Evolutionary conservation across 2,329 filamentous ascomycete genomes (phyloP).

Genomic region (Cercospora canescens): DNA sequence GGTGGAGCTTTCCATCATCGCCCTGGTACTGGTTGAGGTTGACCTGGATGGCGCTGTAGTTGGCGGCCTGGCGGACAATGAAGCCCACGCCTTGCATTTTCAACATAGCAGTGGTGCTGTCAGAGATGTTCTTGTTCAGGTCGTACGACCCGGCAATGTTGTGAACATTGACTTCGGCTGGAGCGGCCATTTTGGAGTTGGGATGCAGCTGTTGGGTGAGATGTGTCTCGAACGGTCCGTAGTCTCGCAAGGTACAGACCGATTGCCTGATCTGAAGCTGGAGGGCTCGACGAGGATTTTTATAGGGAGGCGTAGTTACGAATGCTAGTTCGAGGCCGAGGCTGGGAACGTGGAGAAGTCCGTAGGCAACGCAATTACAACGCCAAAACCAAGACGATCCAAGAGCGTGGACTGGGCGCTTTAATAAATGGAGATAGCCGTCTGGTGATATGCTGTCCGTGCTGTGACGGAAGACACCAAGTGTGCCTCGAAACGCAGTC

Average conservation of each 20-base stretch:
- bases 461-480: background rate
- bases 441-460: background rate
- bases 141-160: conserved; percentile 70
- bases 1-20: conserved; percentile 41
- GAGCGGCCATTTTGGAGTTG: conserved; percentile 66
- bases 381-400: background rate
- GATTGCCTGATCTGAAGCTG: background rate
- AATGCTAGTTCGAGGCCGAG: conserved; percentile 1
- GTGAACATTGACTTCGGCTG: conserved; percentile 63
- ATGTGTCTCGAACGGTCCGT: conserved; percentile 4
- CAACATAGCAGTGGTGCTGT: conserved; percentile 67
- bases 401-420: background rate
- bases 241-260: conserved; percentile 14
- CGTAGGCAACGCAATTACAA: conserved; percentile 6
- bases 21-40: conserved; percentile 53
- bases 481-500: background rate
- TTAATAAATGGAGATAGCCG: conserved; percentile 9
- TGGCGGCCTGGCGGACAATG: conserved; percentile 54
- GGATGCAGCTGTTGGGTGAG: background rate
- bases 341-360: conserved; percentile 8
- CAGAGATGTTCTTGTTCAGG: conserved; percentile 76
- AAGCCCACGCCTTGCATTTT: conserved; percentile 54
- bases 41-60: conserved; percentile 68
- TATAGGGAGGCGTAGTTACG: background rate
- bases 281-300: background rate